Evolutionary conservation across 768 basidiomycete genomes (phyloP).

Genomic region (Serendipita indica): DNA sequence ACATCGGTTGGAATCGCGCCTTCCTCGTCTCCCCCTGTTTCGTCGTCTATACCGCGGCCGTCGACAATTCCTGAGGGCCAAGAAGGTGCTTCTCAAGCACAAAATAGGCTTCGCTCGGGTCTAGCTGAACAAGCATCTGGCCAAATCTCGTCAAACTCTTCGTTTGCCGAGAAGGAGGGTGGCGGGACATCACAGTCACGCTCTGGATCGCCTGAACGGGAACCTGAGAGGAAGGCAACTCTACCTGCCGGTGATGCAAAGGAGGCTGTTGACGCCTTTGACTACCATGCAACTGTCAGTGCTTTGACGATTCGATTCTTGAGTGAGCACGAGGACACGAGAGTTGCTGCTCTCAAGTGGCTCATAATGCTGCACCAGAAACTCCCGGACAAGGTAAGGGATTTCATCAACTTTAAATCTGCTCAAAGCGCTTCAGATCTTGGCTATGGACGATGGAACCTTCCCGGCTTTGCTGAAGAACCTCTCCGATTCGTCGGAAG

Average conservation of each 20-base stretch:
- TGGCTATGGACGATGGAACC: constrained; percentile 92
- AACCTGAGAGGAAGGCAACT: constrained; percentile 9
- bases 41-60: constrained; percentile 10
- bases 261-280: constrained; percentile 59
- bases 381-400: constrained; percentile 75
- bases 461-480: constrained; percentile 93
- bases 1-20: neutral
- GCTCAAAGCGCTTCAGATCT: constrained; percentile 38
- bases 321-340: constrained; percentile 92
- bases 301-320: constrained; percentile 86
- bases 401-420: neutral
- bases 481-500: constrained; percentile 89
- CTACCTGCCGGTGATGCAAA: constrained; percentile 15
- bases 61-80: neutral
- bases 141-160: neutral
- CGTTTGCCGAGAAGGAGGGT: constrained; percentile 1
- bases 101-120: constrained; percentile 6
- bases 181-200: neutral
- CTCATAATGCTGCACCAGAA: constrained; percentile 97
- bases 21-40: constrained; percentile 36
- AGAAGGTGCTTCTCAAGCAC: neutral
- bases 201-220: neutral
- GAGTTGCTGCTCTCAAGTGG: constrained; percentile 94
- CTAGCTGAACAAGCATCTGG: constrained; percentile 9
- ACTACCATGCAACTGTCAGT: constrained; percentile 86